Base-by-base conservation (phyloP, 225 moss, liverwort and hornwort genomes). In the Ulota crispa region DNA sequence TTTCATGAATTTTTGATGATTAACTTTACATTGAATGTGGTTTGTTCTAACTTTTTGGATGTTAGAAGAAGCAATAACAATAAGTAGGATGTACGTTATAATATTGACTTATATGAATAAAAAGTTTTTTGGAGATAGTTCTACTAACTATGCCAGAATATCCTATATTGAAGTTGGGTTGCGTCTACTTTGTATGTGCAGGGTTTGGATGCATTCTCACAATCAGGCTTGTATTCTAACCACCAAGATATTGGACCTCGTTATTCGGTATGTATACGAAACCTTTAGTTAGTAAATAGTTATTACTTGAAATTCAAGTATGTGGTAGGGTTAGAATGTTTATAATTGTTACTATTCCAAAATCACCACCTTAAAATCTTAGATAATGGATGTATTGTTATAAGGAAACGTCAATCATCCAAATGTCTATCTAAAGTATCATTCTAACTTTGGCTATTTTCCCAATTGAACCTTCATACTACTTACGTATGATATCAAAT, bases 191-290 rank as follows among this genome's bases (percentile, higher is more conserved):
- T 68, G 23, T 28, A 36, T 72, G 64, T 52, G 63, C 89, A 99
- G 96, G 98, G 98, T 75, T 84, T 77, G 45, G 98, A 99, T 86
- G 98, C 98, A 32, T 99, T 99, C 70, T 99, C 98, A 21, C 98
- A 99, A 86, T 88, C 96, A 83, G 98, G 98, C 63, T 83, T 99
- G 75, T 99, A 99, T 64, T 93, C 93, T 41, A 96, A 99, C 86
- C 98, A 99, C 87, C 98, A 99, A 76, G 98, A 99, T 53, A 99
- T 99, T 31, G 98, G 98, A 80, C 98, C 96, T 19, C 92, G 98
- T 71, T 99, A 99, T 80, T 88, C 98, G 71, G 95, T 99, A 91
- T 41, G 71, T 61, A 27, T 36, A 34, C 54, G 72, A n/a, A 52
- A 60, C 71, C 26, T 37, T 7, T 77, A n/a, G 65, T 30, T 34